phyloP scores from a whole-genome alignment of 768 basidiomycete genomes.

The Auriscalpium microsporum region DNA sequence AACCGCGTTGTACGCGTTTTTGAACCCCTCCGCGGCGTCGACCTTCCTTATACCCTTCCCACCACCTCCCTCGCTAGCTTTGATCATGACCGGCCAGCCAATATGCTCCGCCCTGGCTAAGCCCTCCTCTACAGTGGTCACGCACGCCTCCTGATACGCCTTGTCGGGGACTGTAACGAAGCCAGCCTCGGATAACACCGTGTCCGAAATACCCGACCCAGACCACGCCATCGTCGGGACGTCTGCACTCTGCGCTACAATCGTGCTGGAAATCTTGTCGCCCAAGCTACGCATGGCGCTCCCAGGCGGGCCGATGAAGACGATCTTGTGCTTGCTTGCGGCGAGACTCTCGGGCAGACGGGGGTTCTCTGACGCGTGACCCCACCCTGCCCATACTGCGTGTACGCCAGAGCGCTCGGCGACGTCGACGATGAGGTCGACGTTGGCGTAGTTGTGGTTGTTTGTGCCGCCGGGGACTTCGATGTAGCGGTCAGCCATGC shows the following conservation, averaged over 20 bases:
- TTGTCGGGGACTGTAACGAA: constrained; percentile 92
- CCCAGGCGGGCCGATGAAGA: constrained; percentile 98
- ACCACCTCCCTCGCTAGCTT: constrained; percentile 97
- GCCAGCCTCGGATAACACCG: constrained; percentile 72
- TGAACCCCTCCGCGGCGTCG: constrained; percentile 77
- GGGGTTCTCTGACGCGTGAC: constrained; percentile 98
- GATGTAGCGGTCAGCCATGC: constrained; percentile 99
- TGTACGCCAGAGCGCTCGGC: constrained; percentile 97
- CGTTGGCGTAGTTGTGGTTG: constrained; percentile 99
- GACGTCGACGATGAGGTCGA: constrained; percentile 96
- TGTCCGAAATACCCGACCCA: constrained; percentile 87
- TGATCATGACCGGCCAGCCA: constrained; percentile 99
- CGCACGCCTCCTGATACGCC: constrained; percentile 83
- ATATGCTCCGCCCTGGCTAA: constrained; percentile 76
- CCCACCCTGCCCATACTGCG: constrained; percentile 99
- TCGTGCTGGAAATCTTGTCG: constrained; percentile 99
- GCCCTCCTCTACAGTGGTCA: constrained; percentile 82
- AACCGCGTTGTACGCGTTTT: constrained; percentile 90
- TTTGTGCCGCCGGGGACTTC: constrained; percentile 98
- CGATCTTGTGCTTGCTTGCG: constrained; percentile 89
- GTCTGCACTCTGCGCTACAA: constrained; percentile 92
- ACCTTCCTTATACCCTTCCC: constrained; percentile 99
- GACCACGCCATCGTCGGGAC: constrained; percentile 99
- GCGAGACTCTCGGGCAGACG: constrained; percentile 89
- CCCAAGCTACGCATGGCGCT: constrained; percentile 98